phyloP scores from a whole-genome alignment of 495 filamentous ascomycete genomes.

The Monascus purpureus region DNA sequence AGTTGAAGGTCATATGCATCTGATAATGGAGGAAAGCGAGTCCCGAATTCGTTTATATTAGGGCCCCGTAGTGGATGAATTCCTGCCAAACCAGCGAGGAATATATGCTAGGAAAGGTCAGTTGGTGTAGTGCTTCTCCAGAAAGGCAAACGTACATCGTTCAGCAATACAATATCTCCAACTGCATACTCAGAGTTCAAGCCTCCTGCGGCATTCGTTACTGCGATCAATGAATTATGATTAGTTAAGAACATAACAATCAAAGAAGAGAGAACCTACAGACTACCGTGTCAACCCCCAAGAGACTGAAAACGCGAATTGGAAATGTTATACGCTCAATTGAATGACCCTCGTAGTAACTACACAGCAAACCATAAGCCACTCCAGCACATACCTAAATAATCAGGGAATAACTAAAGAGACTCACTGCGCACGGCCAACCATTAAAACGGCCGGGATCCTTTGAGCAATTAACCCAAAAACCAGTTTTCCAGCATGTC shows the following conservation, averaged over 20 bases:
- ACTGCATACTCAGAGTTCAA: conserved; percentile 54
- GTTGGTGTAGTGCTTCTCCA: neutral
- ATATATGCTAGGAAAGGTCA: conserved; percentile 45
- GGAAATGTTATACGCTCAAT: conserved; percentile 57
- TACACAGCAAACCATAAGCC: conserved; percentile 12
- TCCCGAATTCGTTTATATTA: conserved; percentile 53
- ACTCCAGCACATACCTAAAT: no score
- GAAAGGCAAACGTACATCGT: conserved; percentile 39
- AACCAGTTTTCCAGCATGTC: conserved; percentile 63
- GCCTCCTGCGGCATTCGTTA: conserved; percentile 68
- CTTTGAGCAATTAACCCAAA: conserved; percentile 48
- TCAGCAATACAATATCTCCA: conserved; percentile 59
- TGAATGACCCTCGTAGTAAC: conserved; percentile 66
- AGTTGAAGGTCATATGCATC: conserved; percentile 66
- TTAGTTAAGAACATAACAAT: conserved; percentile 2
- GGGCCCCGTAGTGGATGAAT: conserved; percentile 57
- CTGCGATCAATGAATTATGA: conserved; percentile 17
- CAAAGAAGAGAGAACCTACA: conserved; percentile 24
- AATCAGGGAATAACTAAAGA: neutral
- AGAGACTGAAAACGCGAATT: conserved; percentile 51
- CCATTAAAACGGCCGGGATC: conserved; percentile 54
- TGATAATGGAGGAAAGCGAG: conserved; percentile 57
- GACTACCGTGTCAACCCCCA: conserved; percentile 52
- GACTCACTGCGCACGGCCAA: conserved; percentile 60
- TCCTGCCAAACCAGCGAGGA: conserved; percentile 57